A percentile compares a stretch with the other conserved stretches of the same genome.
phyloP scores from a whole-genome alignment of 441 rosid genomes.

The Geranium incanum region DNA sequence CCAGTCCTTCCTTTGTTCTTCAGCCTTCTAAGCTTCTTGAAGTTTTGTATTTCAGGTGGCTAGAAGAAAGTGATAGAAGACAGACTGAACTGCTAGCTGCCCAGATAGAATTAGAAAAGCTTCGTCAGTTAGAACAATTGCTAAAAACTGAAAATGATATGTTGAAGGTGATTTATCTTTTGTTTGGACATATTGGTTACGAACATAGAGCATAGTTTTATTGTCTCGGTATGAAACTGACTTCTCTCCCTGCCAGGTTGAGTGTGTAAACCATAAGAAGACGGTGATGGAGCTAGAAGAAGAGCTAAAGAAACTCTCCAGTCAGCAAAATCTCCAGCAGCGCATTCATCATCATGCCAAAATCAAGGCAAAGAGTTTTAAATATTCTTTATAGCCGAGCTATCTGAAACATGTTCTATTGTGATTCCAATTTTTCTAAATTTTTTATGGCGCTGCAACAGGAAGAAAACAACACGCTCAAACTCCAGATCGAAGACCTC shows the following conservation, averaged over 20 bases:
- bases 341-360: slow-evolving; percentile 90
- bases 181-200: not conserved
- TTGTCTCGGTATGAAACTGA: slow-evolving; percentile 8
- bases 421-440: not conserved
- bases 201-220: not conserved
- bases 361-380: slow-evolving; percentile 67
- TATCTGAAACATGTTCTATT: not conserved
- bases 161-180: slow-evolving; percentile 45
- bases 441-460: slow-evolving; percentile 31
- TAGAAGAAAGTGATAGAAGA: slow-evolving; percentile 76
- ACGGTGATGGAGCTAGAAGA: slow-evolving; percentile 67
- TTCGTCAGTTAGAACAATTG: slow-evolving; percentile 60
- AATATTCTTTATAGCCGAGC: not conserved
- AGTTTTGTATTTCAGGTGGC: slow-evolving; percentile 50
- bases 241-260: slow-evolving; percentile 39
- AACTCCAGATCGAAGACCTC: slow-evolving; percentile 73
- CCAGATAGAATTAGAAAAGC: slow-evolving; percentile 68
- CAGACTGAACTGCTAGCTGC: slow-evolving; percentile 69
- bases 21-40: slow-evolving; percentile 5
- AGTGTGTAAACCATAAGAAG: slow-evolving; percentile 59
- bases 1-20: not conserved
- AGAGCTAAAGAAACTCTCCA: slow-evolving; percentile 69
- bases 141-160: slow-evolving; percentile 72
- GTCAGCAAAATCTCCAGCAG: slow-evolving; percentile 88
- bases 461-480: slow-evolving; percentile 90